Conservation (phyloP, 2,329 filamentous ascomycete species). For the Fusarium globosum region DNA sequence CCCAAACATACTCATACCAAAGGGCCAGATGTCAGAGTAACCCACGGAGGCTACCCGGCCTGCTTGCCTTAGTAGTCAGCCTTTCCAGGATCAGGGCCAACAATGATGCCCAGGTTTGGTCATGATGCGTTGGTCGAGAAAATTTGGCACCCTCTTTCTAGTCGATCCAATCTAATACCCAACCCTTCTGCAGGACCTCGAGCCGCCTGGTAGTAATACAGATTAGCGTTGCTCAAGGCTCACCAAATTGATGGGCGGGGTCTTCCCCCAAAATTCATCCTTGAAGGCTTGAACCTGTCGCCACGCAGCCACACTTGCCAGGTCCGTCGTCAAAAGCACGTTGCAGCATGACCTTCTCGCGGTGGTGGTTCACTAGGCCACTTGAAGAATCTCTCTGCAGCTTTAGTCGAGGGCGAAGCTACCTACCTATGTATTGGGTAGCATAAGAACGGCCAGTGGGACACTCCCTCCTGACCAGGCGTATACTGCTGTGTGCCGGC, state of each 20-base stretch:
- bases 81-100: slow-evolving; percentile 8
- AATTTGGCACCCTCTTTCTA: slow-evolving; percentile 10
- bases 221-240: slow-evolving; percentile 29
- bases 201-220: slow-evolving; percentile 24
- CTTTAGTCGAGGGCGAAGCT: slow-evolving; percentile 1
- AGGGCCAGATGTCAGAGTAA: neutral
- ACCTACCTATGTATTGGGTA: neutral
- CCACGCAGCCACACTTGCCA: slow-evolving; percentile 28
- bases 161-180: slow-evolving; percentile 12
- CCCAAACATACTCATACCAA: neutral
- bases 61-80: slow-evolving; percentile 5
- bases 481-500: neutral
- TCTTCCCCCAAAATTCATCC: slow-evolving; percentile 17
- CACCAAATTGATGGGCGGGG: slow-evolving; percentile 10
- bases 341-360: slow-evolving; percentile 13
- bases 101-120: slow-evolving; percentile 36
- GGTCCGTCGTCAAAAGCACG: slow-evolving; percentile 10
- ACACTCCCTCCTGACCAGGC: neutral
- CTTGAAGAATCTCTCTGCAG: slow-evolving; percentile 18
- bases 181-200: slow-evolving; percentile 17
- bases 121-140: slow-evolving; percentile 30
- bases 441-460: neutral
- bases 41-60: neutral
- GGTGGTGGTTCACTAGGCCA: slow-evolving; percentile 5
- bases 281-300: slow-evolving; percentile 7